Evolutionary conservation across 345 rosid species (phyloP).

Genomic region (Salix suchowensis): DNA sequence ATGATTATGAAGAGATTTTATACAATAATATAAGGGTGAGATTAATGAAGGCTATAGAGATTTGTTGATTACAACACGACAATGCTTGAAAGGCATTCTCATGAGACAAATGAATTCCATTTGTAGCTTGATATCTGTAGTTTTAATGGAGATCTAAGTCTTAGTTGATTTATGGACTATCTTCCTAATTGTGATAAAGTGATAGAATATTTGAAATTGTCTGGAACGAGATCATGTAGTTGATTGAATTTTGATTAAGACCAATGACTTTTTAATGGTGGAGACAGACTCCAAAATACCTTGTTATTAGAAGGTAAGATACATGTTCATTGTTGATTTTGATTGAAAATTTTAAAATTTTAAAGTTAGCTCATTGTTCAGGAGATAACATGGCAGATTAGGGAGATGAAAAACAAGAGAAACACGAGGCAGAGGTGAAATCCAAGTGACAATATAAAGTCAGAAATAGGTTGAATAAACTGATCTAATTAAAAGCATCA

Average conservation of each 20-base stretch:
- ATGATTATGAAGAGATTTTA: neutral
- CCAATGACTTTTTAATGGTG: neutral
- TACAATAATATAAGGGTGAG: neutral
- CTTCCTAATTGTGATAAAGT: neutral
- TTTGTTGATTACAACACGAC: neutral
- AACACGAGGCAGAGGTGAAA: too few relatives aligned
- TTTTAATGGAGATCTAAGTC: neutral
- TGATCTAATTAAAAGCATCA: too few relatives aligned
- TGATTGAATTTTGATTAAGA: neutral
- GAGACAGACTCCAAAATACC: neutral
- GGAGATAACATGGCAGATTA: too few relatives aligned
- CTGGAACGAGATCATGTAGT: neutral
- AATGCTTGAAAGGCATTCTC: neutral
- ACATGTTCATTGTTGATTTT: neutral
- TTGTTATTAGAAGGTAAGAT: neutral
- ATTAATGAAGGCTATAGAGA: neutral
- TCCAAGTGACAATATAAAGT: too few relatives aligned
- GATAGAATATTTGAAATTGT: neutral
- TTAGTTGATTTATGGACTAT: too few relatives aligned
- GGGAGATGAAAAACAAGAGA: too few relatives aligned
- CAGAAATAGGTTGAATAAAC: too few relatives aligned
- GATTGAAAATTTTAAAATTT: neutral
- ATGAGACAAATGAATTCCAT: neutral
- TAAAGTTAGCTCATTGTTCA: too few relatives aligned
- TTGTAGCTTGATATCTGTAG: neutral